Percentiles rank a stretch among this genome's conserved stretches.
These are phyloP conservation scores for Xylariaceae sp. DNA, from an alignment of 2,329 filamentous ascomycete genomes.

Conservation along the genomic window DNA sequence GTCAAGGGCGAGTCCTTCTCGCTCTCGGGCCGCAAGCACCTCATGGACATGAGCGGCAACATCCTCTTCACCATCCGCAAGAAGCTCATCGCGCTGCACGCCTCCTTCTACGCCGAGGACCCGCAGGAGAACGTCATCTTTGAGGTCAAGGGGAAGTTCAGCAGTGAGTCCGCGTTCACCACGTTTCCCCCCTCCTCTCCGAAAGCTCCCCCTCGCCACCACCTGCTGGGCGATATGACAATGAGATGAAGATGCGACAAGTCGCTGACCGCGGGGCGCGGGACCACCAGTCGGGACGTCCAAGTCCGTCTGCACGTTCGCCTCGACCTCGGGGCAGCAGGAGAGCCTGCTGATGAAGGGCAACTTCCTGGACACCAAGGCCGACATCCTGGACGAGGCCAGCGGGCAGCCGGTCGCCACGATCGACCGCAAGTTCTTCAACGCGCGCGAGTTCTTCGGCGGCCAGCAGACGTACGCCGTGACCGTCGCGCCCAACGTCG, in stretches of 20 bases:
- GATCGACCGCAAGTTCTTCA: conserved; percentile 53
- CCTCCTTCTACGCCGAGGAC: conserved; percentile 43
- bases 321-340: conserved; percentile 34
- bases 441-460: conserved; percentile 47
- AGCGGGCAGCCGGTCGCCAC: conserved; percentile 45
- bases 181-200: too few species aligned
- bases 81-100: conserved; percentile 41
- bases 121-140: conserved; percentile 39
- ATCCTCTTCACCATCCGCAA: conserved; percentile 53
- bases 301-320: conserved; percentile 51
- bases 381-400: conserved; percentile 48
- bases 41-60: conserved; percentile 44
- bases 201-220: too few species aligned
- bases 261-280: not conserved
- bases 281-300: conserved; percentile 37
- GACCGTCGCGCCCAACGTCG: conserved; percentile 55
- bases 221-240: not conserved
- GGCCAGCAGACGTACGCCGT: conserved; percentile 60
- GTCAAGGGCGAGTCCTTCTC: conserved; percentile 48
- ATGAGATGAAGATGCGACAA: not conserved
- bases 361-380: conserved; percentile 49
- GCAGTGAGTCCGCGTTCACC: conserved; percentile 30
- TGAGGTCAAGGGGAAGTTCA: conserved; percentile 48
- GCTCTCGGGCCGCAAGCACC: conserved; percentile 46
- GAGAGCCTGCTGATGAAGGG: conserved; percentile 51